Evolutionary conservation across 2,329 filamentous ascomycete species (phyloP).

Genomic region (Hypoxylon sp.): DNA sequence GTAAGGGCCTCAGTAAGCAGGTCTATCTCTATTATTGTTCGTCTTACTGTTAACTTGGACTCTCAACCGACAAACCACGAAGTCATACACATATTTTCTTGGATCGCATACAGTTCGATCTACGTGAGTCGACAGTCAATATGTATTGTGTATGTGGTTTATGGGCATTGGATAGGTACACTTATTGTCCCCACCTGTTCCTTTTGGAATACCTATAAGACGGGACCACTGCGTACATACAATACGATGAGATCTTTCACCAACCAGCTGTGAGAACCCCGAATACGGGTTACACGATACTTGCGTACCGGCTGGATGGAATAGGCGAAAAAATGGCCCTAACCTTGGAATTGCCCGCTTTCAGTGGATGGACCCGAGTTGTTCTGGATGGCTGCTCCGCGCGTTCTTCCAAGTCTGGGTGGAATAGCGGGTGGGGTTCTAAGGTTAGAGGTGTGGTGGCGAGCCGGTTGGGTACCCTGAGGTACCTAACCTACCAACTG

Average conservation of each 20-base stretch:
- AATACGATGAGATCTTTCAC: neutral
- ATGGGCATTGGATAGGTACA: too few relatives aligned
- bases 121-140: neutral
- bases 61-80: neutral
- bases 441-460: too few relatives aligned
- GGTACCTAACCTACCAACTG: too few relatives aligned
- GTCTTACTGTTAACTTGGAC: neutral
- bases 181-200: too few relatives aligned
- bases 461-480: too few relatives aligned
- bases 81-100: neutral
- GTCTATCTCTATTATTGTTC: neutral
- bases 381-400: neutral
- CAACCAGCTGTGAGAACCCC: neutral
- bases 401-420: neutral
- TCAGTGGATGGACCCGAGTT: slow-evolving; percentile 2
- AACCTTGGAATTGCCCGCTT: slow-evolving; percentile 3
- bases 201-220: too few relatives aligned
- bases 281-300: slow-evolving; percentile 11
- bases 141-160: too few relatives aligned
- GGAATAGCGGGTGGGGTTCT: too few relatives aligned
- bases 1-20: slow-evolving; percentile 8
- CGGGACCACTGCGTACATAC: too few relatives aligned
- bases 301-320: slow-evolving; percentile 18
- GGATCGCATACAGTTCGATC: neutral
- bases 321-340: slow-evolving; percentile 4